Evolutionary conservation across 371 early-diverging fungal genomes (phyloP), one percentile per base, ranked within the genome.

Genomic region (Rhizopus microsporus): DNA sequence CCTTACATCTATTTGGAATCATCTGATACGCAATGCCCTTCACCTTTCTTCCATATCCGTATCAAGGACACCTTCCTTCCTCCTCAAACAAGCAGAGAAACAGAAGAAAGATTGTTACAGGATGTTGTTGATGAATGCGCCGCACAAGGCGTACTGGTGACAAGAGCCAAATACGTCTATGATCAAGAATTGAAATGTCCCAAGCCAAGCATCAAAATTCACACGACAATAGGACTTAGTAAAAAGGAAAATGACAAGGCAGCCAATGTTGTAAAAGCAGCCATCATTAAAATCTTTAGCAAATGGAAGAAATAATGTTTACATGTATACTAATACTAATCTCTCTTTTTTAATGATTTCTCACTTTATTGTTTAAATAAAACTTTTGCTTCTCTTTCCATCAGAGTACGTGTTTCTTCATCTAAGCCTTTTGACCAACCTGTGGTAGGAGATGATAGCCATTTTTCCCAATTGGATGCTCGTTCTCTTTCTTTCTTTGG

Each of bases 171-270:
- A 71, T 95, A 95, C 63, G 91, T 93, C 1, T 73, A 80, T 35
- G 82, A 76, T n/a, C 97, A 96, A 65, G 99, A 98, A 74, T 75
- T 77, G 39, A 49, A 63, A 46, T 68, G 81, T 52, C 91, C 93
- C 4, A 75, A 80, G 58, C 92, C 97, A 3, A 90, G 89, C 62
- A 90, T 98, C 67, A 86, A 93, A 59, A 77, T 96, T 34, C 79
- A 84, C 43, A 84, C 94, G 3, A 85, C 89, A 7, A 82, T 88
- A 23, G 92, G 82, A 5, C 87, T 92, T 50, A 81, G 88, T 8
- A 82, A 83, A 69, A 88, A 92, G 69, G 96, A 97, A 51, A 81
- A 85, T 34, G 94, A 95, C 65, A 89, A 88, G 72, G 90, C 90
- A 2, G 94, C 91, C 4, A 70, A 75, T 38, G 81, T 87, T 5